Base-by-base conservation (phyloP, 352 stramenopile species). In the Phytophthora cactorum region DNA sequence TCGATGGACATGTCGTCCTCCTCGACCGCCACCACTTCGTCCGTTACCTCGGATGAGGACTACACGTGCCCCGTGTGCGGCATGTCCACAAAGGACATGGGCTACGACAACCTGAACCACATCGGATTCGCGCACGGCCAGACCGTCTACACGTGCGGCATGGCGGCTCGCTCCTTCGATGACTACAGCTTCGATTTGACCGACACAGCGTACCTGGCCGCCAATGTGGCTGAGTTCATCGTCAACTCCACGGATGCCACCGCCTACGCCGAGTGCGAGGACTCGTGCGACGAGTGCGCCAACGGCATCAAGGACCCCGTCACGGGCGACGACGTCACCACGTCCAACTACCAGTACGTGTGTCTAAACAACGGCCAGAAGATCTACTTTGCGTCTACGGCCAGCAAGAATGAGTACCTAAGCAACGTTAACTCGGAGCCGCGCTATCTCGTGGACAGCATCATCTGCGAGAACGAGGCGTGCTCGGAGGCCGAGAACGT, bases 331-430 rank as follows among this genome's bases (percentile, higher is more conserved):
- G 65, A 64, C 43, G 58, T 95, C 44, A 81, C 77, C 27, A 64
- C 68, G 28, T 64, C 70, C 59, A 93, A 86, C 75, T 92, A 79
- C 70, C 71, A 90, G 62, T 89, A 78, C 58, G 77, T 95, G 43
- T 95, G 87, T 55, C 67, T 95, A 39, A 66, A 47, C 25, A 88
- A 92, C 29, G 87, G 83, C 52, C 87, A 95, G 74, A 95, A 93
- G 68, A 79, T 95, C 61, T 95, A 93, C 77, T 95, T 95, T 56
- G 80, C 83, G 11, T 92, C 84, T 14, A 60, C 77, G 32, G 66
- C 28, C 28, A 89, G 74, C 62, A 88, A 88, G 67, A 73, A 71
- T 31, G 59, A 79, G 69, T 95, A 93, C 63, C 50, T 91, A 22
- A 70, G 47, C 57, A 91, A 81, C 25, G 71, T 93, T 17, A 88